Evolutionary conservation across 805 yeast species (phyloP), one percentile per base, ranked within the genome.

Genomic region (Debaryomyces hansenii): DNA sequence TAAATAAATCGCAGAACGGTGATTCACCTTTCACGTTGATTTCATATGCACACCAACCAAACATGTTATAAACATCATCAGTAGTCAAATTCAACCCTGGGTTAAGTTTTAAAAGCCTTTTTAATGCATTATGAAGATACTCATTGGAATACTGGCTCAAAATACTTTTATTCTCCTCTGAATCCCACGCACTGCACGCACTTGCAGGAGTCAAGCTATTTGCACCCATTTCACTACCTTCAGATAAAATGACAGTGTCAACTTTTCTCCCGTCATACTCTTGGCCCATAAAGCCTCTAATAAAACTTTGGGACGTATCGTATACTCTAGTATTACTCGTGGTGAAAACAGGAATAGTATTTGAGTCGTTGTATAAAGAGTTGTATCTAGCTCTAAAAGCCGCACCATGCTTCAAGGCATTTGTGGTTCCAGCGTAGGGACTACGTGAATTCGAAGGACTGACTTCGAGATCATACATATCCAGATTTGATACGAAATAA

Each of bases 21-120:
- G 94, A 85, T 45, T 66, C 61, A 8, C 94, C 95, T 46, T 72
- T 74, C 8, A 81, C 86, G 46, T 86, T 87, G 38, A 86, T 66
- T 64, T 88, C 96, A 60, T 75, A 88, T 3, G 88, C 90, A 66
- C 95, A 87, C 66, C 82, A 75, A 10, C 74, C 69, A 56, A 85
- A 82, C 51, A 87, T 56, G 20, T 63, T 64, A 37, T 61, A 64
- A 20, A 83, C 77, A 56, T 88, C 92, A 32, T 62, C 56, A 2
- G 70, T 58, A 3, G 83, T 75, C 44, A 87, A 52, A 52, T 80
- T 68, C 48, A 71, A 58, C 2, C 82, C 85, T 3, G 81, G 80
- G 44, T 87, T 80, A 41, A 75, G 70, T 39, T 62, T 60, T 55
- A 78, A 78, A 41, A 87, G 67, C 55, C 95, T 75, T n/a, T 61